A percentile compares a stretch with the other conserved stretches of the same genome.
phyloP scores from a whole-genome alignment of 2,329 filamentous ascomycete species.

The Neopestalotiopsis rosae region DNA sequence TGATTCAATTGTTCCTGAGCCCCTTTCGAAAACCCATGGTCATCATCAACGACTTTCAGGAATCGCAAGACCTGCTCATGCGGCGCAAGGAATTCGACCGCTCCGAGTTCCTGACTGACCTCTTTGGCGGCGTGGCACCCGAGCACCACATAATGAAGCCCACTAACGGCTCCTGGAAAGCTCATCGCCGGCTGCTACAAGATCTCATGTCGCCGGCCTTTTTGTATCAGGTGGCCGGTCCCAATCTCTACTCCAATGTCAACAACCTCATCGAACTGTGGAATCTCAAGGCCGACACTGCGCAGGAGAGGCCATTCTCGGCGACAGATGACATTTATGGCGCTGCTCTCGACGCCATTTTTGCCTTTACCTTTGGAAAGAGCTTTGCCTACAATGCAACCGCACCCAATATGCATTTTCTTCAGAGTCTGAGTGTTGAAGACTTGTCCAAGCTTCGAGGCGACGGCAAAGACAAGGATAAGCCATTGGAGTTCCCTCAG shows the following conservation, averaged over 20 bases:
- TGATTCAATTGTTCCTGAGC: slow-evolving; percentile 41
- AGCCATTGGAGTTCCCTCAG: slow-evolving; percentile 14
- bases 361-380: slow-evolving; percentile 22
- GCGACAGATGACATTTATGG: slow-evolving; percentile 28
- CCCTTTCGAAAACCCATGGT: slow-evolving; percentile 38
- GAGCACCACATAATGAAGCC: slow-evolving; percentile 37
- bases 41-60: slow-evolving; percentile 38
- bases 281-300: slow-evolving; percentile 36
- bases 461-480: slow-evolving; percentile 13
- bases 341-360: slow-evolving; percentile 22
- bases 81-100: slow-evolving; percentile 41
- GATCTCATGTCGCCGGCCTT: slow-evolving; percentile 45
- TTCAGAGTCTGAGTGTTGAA: background rate
- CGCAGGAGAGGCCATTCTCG: slow-evolving; percentile 36
- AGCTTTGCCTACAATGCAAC: slow-evolving; percentile 11
- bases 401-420: background rate
- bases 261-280: slow-evolving; percentile 36
- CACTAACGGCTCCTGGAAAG: slow-evolving; percentile 33
- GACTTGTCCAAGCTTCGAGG: slow-evolving; percentile 11
- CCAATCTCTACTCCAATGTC: slow-evolving; percentile 34
- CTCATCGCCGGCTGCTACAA: slow-evolving; percentile 36
- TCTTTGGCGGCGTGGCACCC: slow-evolving; percentile 25
- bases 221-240: slow-evolving; percentile 37
- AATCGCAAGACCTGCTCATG: slow-evolving; percentile 39
- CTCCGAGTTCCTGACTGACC: slow-evolving; percentile 27